These are phyloP conservation scores for Apiotrichum veenhuisii DNA, from an alignment of 1,284 basidiomycete genomes.

Conservation along the genomic window DNA sequence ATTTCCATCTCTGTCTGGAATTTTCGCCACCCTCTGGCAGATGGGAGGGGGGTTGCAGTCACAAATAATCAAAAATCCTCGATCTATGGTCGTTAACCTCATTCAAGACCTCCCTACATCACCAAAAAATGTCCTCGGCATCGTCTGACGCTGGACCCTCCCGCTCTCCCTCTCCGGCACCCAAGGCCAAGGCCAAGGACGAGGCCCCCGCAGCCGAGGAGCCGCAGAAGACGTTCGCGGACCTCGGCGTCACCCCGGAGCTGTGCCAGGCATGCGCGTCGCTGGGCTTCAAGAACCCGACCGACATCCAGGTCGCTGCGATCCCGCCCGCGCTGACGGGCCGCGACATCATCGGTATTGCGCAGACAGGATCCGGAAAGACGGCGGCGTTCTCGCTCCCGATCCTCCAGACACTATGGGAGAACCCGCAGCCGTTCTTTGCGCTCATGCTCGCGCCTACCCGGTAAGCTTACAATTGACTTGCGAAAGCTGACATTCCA, in stretches of 20 bases:
- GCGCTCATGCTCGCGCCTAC: slow-evolving; percentile 94
- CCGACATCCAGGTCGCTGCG: slow-evolving; percentile 85
- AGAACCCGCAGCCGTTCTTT: slow-evolving; percentile 89
- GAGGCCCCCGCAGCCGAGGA: slow-evolving; percentile 17
- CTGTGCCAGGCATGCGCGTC: slow-evolving; percentile 80
- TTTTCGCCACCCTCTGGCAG: too few relatives aligned
- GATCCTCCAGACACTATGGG: slow-evolving; percentile 94
- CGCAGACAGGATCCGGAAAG: slow-evolving; percentile 95
- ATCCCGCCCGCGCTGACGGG: slow-evolving; percentile 87
- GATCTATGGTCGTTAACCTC: not conserved
- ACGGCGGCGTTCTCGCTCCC: slow-evolving; percentile 96
- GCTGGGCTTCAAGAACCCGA: slow-evolving; percentile 80
- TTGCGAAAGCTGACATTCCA: slow-evolving; percentile 21
- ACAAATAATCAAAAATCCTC: too few relatives aligned
- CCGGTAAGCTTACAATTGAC: slow-evolving; percentile 46
- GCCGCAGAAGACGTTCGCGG: slow-evolving; percentile 50
- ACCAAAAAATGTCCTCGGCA: slow-evolving; percentile 15
- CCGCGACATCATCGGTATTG: slow-evolving; percentile 94
- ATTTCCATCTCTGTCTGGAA: too few relatives aligned
- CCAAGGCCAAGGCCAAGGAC: too few relatives aligned
- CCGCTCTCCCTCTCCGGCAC: slow-evolving; percentile 16
- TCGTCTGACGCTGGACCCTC: slow-evolving; percentile 20
- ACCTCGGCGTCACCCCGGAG: slow-evolving; percentile 81
- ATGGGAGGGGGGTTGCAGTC: too few relatives aligned
- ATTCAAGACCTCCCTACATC: not conserved